Conservation (phyloP, 192 early-diverging fungal species). For the Mycoemilia scoparia region DNA sequence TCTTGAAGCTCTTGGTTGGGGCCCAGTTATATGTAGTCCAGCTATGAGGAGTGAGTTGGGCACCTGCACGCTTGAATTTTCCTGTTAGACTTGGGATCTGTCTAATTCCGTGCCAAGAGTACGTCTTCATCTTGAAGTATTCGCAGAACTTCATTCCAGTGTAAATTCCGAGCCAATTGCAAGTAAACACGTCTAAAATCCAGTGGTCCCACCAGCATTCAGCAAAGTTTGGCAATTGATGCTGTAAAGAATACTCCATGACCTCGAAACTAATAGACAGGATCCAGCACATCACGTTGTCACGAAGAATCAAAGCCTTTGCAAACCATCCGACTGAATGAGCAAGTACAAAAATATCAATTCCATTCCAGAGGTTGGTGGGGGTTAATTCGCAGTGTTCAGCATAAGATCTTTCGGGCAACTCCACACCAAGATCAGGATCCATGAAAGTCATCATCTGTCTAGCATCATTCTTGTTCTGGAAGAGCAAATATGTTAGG, state of each 20-base stretch:
- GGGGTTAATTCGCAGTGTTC: slow-evolving; percentile 68
- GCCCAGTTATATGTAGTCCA: slow-evolving; percentile 93
- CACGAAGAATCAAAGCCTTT: slow-evolving; percentile 81
- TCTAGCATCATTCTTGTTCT: slow-evolving; percentile 77
- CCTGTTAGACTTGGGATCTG: slow-evolving; percentile 70
- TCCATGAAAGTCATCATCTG: slow-evolving; percentile 64
- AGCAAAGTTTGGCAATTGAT: slow-evolving; percentile 92
- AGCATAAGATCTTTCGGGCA: slow-evolving; percentile 88
- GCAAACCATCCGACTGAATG: slow-evolving; percentile 89
- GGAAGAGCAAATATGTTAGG: slow-evolving; percentile 79
- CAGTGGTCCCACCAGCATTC: slow-evolving; percentile 99
- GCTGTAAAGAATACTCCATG: slow-evolving; percentile 84
- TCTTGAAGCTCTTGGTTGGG: slow-evolving; percentile 71
- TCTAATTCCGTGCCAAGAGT: slow-evolving; percentile 82
- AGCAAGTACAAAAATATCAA: slow-evolving; percentile 87
- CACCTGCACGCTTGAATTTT: slow-evolving; percentile 69
- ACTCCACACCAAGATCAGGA: slow-evolving; percentile 50
- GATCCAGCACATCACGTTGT: slow-evolving; percentile 94
- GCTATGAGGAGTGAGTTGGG: slow-evolving; percentile 85
- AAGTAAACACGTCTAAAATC: slow-evolving; percentile 79
- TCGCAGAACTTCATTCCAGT: slow-evolving; percentile 95
- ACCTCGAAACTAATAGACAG: slow-evolving; percentile 86
- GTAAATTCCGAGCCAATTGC: slow-evolving; percentile 89
- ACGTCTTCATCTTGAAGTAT: slow-evolving; percentile 89
- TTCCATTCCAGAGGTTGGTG: slow-evolving; percentile 56